Evolutionary conservation across 2,329 filamentous ascomycete genomes (phyloP), one percentile per base, ranked within the genome.

Genomic region (Trichoderma citrinoviride): DNA sequence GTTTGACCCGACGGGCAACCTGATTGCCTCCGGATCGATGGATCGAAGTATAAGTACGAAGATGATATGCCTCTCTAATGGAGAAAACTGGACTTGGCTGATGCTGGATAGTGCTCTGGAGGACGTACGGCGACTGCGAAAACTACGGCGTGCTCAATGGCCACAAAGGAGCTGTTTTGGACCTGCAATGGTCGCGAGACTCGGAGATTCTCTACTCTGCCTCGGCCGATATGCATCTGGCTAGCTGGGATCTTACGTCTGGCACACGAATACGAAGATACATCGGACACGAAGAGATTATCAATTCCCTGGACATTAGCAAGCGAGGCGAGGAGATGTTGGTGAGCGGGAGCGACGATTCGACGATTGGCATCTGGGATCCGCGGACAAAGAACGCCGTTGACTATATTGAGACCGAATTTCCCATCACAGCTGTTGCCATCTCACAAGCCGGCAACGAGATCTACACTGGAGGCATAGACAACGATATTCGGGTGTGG

Each of bases 401-500:
- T 64, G 91, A 96, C 72, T 93, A 93, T 71, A 90, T 98, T 68
- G 87, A 94, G 74, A 97, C 93, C 0, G 90, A 95, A 67, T 96
- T 96, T 67, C 95, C 95, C 1, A 87, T 99, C 64, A 98, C 95
- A 2, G 91, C 94, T 0, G 87, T 98, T 6, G 92, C 93, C 17
- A 82, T 98, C n/a, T 90, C 93, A 0, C 93, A 97, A 75, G 93
- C 94, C 1, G 95, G 95, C 19, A 97, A 97, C 75, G 95, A 98
- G 79, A 87, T 99, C 27, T 99, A 95, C 77, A 90, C 91, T 7
- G 94, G 94, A 53, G 91, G 93, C 23, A 97, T 99, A 70, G 95
- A 98, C 79, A 97, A 98, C 74, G 93, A 96, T 71, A 96, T 99
- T 75, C 92, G 93, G 72, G 93, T 96, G 21, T 99, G 95, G 94